A percentile compares a stretch with the other conserved stretches of the same genome.
Evolutionary conservation across 2,329 filamentous ascomycete species (phyloP).

Genomic region (Stagonosporopsis vannaccii): DNA sequence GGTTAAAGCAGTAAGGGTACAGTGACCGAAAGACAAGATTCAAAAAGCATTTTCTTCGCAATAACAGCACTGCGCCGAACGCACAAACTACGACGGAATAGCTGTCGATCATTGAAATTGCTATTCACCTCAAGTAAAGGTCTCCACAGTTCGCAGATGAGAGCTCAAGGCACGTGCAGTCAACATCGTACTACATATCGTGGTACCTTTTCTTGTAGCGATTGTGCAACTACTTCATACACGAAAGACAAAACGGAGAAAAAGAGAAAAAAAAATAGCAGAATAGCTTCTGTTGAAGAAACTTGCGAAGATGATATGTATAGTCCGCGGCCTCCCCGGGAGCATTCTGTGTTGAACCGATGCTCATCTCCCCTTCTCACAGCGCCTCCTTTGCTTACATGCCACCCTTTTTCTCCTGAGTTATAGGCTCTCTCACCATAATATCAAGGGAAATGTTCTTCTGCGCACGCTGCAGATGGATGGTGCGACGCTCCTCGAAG

Average conservation of each 20-base stretch:
- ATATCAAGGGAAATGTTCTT: conserved; percentile 72
- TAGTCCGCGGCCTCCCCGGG: background rate
- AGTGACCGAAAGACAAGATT: too few relatives aligned
- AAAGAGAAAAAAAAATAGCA: background rate
- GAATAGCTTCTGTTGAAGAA: conserved; percentile 35
- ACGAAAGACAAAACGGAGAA: background rate
- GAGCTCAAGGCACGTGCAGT: background rate
- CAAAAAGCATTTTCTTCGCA: conserved; percentile 2
- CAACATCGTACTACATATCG: background rate
- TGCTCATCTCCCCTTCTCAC: conserved; percentile 13
- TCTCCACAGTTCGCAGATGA: conserved; percentile 4
- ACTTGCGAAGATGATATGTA: background rate
- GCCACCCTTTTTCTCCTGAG: conserved; percentile 28
- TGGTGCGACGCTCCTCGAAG: conserved; percentile 70
- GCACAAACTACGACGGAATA: background rate
- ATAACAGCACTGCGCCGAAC: background rate
- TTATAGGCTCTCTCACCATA: conserved; percentile 77
- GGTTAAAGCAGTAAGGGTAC: background rate
- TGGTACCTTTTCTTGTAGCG: background rate
- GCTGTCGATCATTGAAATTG: conserved; percentile 1
- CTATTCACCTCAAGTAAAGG: conserved; percentile 1
- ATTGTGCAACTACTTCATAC: background rate
- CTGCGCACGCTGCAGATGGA: conserved; percentile 67
- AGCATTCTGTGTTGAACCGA: conserved; percentile 36
- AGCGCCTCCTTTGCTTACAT: conserved; percentile 10